These are phyloP conservation scores for Dioscorea alata DNA, from an alignment of 106 monocot species.

Conservation along the genomic window DNA sequence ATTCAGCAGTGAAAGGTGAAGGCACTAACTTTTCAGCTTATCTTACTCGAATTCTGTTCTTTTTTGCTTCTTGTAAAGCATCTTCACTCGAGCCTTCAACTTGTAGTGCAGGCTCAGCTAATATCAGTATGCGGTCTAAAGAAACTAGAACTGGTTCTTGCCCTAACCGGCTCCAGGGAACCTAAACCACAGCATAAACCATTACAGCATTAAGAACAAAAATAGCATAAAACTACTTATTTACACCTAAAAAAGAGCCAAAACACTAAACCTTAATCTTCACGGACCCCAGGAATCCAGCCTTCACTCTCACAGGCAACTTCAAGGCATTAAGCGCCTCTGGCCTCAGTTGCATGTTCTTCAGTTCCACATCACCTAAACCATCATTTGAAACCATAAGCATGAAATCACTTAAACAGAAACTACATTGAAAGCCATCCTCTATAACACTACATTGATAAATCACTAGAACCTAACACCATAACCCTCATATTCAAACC, in stretches of 20 bases:
- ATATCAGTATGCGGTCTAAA: slow-evolving; percentile 81
- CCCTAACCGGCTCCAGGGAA: slow-evolving; percentile 95
- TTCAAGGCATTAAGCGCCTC: slow-evolving; percentile 96
- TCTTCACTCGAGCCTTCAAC: slow-evolving; percentile 84
- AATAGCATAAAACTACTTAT: not conserved
- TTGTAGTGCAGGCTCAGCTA: slow-evolving; percentile 91
- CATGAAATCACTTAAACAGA: not conserved
- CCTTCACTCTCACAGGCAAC: slow-evolving; percentile 94
- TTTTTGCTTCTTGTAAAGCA: slow-evolving; percentile 90
- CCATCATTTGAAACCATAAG: not conserved
- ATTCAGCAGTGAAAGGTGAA: not conserved
- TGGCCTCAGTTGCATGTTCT: slow-evolving; percentile 94
- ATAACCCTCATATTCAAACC: not conserved
- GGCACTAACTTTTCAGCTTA: not conserved
- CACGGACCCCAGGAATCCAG: slow-evolving; percentile 97
- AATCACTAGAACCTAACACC: not conserved
- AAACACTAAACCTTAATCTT: slow-evolving; percentile 61
- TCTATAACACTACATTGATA: not conserved
- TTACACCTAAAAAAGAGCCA: slow-evolving; percentile 1
- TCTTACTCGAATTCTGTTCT: slow-evolving; percentile 57
- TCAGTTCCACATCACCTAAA: slow-evolving; percentile 95
- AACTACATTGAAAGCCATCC: not conserved
- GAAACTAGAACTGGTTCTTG: slow-evolving; percentile 94
- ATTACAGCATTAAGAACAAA: not conserved
- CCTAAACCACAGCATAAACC: slow-evolving; percentile 33